These are phyloP conservation scores for Suhomyces ambrosiae DNA, from an alignment of 1,139 yeast genomes.

Conservation along the genomic window DNA sequence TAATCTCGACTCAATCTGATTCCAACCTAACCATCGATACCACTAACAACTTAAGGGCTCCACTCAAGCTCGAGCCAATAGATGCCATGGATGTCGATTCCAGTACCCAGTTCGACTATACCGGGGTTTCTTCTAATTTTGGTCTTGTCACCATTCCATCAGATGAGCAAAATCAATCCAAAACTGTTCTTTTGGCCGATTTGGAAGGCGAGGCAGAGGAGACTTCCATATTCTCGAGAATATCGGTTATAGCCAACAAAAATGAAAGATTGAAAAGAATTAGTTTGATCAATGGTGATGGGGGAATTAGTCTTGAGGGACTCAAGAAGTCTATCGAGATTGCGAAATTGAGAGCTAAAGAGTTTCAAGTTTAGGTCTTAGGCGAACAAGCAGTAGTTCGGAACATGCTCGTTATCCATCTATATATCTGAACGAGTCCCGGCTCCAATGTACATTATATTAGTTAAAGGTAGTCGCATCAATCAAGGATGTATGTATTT, in stretches of 20 bases:
- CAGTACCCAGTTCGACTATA: conserved; percentile 11
- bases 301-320: conserved; percentile 47
- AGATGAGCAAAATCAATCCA: conserved; percentile 26
- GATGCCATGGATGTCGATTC: conserved; percentile 13
- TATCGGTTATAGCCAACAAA: conserved; percentile 37
- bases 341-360: conserved; percentile 34
- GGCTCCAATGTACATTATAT: no score
- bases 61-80: conserved; percentile 38
- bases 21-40: conserved; percentile 33
- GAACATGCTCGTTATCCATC: no score
- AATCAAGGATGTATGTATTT: no score
- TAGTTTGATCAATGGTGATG: conserved; percentile 20
- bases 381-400: background rate
- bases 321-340: conserved; percentile 49
- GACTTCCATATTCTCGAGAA: conserved; percentile 43
- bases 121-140: conserved; percentile 61
- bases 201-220: conserved; percentile 84
- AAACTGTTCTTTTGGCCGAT: conserved; percentile 57
- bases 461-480: no score
- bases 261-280: conserved; percentile 19
- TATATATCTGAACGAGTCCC: no score
- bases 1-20: conserved; percentile 21
- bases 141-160: conserved; percentile 56
- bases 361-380: conserved; percentile 4
- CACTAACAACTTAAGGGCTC: conserved; percentile 23